These are phyloP conservation scores for Nemania sp. DNA, from an alignment of 2,329 filamentous ascomycete species.

Conservation along the genomic window DNA sequence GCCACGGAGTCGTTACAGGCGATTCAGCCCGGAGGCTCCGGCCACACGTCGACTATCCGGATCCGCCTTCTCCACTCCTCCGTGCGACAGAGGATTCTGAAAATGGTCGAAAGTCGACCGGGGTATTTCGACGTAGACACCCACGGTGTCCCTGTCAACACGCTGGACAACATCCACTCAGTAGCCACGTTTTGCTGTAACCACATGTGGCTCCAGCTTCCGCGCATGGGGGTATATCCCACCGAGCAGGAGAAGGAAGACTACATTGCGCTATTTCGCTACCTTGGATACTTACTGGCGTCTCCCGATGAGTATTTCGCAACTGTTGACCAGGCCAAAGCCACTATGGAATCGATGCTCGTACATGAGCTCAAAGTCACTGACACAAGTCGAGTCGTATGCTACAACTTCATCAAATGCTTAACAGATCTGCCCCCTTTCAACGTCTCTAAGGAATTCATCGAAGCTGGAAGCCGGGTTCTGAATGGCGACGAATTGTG, in stretches of 20 bases:
- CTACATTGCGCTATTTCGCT: slow-evolving; percentile 62
- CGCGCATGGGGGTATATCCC: slow-evolving; percentile 64
- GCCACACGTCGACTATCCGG: slow-evolving; percentile 62
- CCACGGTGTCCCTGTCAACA: slow-evolving; percentile 66
- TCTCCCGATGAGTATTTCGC: slow-evolving; percentile 35
- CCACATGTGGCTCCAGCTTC: slow-evolving; percentile 64
- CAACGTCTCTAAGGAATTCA: slow-evolving; percentile 41
- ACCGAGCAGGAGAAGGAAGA: slow-evolving; percentile 60
- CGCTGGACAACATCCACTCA: slow-evolving; percentile 66
- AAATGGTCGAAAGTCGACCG: slow-evolving; percentile 54
- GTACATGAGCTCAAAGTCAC: slow-evolving; percentile 42
- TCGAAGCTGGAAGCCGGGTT: slow-evolving; percentile 43
- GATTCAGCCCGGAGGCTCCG: slow-evolving; percentile 64
- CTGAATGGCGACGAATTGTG: slow-evolving; percentile 45
- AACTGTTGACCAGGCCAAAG: slow-evolving; percentile 33
- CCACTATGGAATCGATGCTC: slow-evolving; percentile 41
- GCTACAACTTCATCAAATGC: slow-evolving; percentile 45
- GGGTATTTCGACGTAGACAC: slow-evolving; percentile 63
- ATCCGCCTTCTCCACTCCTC: slow-evolving; percentile 68
- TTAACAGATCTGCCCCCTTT: slow-evolving; percentile 43
- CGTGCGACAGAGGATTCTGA: slow-evolving; percentile 65
- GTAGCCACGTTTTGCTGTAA: slow-evolving; percentile 66
- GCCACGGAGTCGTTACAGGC: slow-evolving; percentile 61
- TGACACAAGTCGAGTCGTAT: slow-evolving; percentile 40
- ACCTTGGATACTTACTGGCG: slow-evolving; percentile 39